Evolutionary conservation across 2,329 filamentous ascomycete genomes (phyloP).

Genomic region (Sclerotinia sclerotiorum): DNA sequence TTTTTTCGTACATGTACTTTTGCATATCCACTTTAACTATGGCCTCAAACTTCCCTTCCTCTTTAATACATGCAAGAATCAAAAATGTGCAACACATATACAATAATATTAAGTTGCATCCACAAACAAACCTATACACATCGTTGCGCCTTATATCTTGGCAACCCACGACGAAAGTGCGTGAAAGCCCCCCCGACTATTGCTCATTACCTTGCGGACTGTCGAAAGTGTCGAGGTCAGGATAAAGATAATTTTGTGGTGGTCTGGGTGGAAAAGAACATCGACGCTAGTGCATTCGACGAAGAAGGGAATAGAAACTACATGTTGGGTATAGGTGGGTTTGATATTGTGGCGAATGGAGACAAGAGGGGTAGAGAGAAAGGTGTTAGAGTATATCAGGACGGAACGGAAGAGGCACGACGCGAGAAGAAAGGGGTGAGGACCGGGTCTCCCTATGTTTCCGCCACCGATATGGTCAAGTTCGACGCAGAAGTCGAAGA

Average conservation of each 20-base stretch:
- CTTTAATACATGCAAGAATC: constrained; percentile 1
- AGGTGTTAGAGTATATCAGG: neutral
- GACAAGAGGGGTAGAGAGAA: neutral
- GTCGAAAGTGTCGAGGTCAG: constrained; percentile 12
- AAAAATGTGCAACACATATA: constrained; percentile 16
- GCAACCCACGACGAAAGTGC: neutral
- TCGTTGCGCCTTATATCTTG: neutral
- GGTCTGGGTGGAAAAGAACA: neutral
- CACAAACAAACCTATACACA: constrained; percentile 15
- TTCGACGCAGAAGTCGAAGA: neutral
- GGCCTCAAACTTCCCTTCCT: neutral
- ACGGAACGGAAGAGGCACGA: neutral
- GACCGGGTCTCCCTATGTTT: neutral
- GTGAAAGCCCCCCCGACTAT: neutral
- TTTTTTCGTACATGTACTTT: neutral
- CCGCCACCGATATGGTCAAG: neutral
- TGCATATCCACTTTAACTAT: neutral
- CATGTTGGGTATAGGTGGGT: constrained; percentile 6
- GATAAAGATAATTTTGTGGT: constrained; percentile 8
- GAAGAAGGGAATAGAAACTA: neutral
- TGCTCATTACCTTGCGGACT: constrained; percentile 2
- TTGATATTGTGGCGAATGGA: neutral
- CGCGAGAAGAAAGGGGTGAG: constrained; percentile 1
- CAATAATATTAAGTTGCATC: constrained; percentile 6
- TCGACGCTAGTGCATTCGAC: neutral